Evolutionary conservation across 2,329 filamentous ascomycete species (phyloP).

Genomic region (Stemphylium vesicarium): DNA sequence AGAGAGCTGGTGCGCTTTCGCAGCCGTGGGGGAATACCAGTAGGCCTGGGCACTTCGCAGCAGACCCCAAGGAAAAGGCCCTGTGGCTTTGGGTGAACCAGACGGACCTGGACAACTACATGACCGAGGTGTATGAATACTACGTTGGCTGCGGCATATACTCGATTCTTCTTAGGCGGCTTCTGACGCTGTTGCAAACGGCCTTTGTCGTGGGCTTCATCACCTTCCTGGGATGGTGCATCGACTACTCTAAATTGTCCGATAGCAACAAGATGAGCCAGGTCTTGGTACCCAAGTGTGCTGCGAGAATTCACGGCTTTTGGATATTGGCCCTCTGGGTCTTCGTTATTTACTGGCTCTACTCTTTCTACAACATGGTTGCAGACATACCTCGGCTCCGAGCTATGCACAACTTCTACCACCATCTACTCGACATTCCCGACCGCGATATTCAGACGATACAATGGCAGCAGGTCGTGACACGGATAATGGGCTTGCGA

Average conservation of each 20-base stretch:
- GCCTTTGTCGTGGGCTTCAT: constrained; percentile 82
- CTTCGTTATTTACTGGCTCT: constrained; percentile 84
- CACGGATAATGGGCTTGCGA: constrained; percentile 80
- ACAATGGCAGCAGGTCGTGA: constrained; percentile 91
- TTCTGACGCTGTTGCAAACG: constrained; percentile 78
- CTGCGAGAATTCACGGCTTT: constrained; percentile 71
- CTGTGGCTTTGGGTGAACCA: constrained; percentile 95
- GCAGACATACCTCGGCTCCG: constrained; percentile 75
- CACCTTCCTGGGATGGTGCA: constrained; percentile 83
- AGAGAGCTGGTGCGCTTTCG: constrained; percentile 17
- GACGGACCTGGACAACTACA: constrained; percentile 85
- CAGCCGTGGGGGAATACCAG: constrained; percentile 32
- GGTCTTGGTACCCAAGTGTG: constrained; percentile 76
- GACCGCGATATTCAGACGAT: constrained; percentile 90
- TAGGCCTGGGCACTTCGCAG: constrained; percentile 35
- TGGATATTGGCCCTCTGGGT: constrained; percentile 84
- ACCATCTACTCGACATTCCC: constrained; percentile 80
- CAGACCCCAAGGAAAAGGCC: constrained; percentile 74
- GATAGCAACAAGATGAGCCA: constrained; percentile 67
- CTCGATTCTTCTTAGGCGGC: constrained; percentile 78
- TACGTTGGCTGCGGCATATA: constrained; percentile 82
- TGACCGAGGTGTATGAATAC: constrained; percentile 85
- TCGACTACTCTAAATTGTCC: constrained; percentile 78
- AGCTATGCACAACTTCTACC: constrained; percentile 85
- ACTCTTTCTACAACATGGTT: constrained; percentile 75